Conservation (phyloP, 441 rosid species). For the Pelargonium cotyledonis region DNA sequence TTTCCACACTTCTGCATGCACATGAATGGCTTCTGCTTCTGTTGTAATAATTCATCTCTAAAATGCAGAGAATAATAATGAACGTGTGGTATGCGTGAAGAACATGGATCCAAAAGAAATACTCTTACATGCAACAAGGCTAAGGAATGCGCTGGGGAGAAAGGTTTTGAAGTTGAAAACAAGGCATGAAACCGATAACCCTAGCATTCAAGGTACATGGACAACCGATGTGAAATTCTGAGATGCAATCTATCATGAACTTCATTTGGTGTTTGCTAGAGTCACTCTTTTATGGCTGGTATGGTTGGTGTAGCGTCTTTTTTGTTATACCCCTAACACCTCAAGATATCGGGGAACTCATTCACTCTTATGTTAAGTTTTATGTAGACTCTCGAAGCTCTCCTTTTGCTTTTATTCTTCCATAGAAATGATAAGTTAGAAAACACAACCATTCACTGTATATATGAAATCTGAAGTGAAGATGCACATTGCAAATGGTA, state of each 20-base stretch:
- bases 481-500: too few relatives aligned
- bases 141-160: conserved; percentile 71
- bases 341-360: too few relatives aligned
- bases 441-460: too few relatives aligned
- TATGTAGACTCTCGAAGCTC: too few relatives aligned
- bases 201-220: conserved; percentile 92
- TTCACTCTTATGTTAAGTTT: too few relatives aligned
- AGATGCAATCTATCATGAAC: conserved; percentile 12
- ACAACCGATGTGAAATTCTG: conserved; percentile 56
- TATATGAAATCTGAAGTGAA: too few relatives aligned
- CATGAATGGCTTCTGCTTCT: not conserved
- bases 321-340: too few relatives aligned
- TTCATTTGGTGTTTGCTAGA: not conserved
- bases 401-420: too few relatives aligned
- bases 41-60: not conserved
- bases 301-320: not conserved
- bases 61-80: conserved; percentile 58
- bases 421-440: too few relatives aligned
- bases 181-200: conserved; percentile 67
- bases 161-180: conserved; percentile 73
- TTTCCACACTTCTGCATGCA: not conserved
- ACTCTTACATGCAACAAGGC: conserved; percentile 56
- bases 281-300: not conserved
- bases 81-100: conserved; percentile 74
- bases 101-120: conserved; percentile 65